A percentile compares a stretch with the other conserved stretches of the same genome.
These are phyloP conservation scores for Penicillium psychrofluorescens DNA, from an alignment of 495 filamentous ascomycete genomes.

Conservation along the genomic window DNA sequence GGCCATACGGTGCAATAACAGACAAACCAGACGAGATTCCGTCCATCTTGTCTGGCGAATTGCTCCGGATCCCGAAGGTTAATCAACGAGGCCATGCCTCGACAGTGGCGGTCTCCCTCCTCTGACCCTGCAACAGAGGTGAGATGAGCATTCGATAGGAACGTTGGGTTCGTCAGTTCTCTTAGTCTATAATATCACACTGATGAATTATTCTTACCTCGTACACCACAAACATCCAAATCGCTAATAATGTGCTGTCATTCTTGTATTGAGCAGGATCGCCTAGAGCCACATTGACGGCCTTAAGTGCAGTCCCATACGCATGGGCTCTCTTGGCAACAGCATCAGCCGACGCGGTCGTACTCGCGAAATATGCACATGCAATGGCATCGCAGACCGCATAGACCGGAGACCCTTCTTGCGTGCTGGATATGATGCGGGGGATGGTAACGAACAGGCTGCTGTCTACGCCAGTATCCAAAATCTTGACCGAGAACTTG, in stretches of 20 bases:
- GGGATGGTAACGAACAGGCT: slow-evolving; percentile 8
- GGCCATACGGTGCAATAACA: slow-evolving; percentile 2
- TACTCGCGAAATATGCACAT: slow-evolving; percentile 9
- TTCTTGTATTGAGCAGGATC: slow-evolving; percentile 6
- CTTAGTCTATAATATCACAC: neutral
- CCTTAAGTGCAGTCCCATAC: slow-evolving; percentile 3
- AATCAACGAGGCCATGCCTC: slow-evolving; percentile 4
- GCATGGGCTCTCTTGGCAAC: slow-evolving; percentile 1
- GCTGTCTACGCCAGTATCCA: slow-evolving; percentile 3
- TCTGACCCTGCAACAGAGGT: slow-evolving; percentile 1
- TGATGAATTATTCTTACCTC: slow-evolving; percentile 2
- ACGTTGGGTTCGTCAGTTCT: neutral
- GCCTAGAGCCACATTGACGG: slow-evolving; percentile 6
- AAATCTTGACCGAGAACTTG: slow-evolving; percentile 3
- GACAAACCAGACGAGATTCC: slow-evolving; percentile 5
- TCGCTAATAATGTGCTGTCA: slow-evolving; percentile 8
- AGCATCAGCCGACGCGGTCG: slow-evolving; percentile 1
- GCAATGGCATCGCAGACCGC: slow-evolving; percentile 8
- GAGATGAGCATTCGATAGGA: slow-evolving; percentile 4
- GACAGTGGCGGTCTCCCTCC: slow-evolving; percentile 3
- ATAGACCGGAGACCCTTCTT: slow-evolving; percentile 4
- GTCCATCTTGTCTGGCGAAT: slow-evolving; percentile 4
- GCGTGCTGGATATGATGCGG: slow-evolving; percentile 4
- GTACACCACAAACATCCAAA: slow-evolving; percentile 9
- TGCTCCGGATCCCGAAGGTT: slow-evolving; percentile 2